Percentiles rank a stretch among this genome's conserved stretches.
These are phyloP conservation scores for Hanseniaspora pseudoguilliermondii DNA, from an alignment of 805 yeast species.

Conservation along the genomic window DNA sequence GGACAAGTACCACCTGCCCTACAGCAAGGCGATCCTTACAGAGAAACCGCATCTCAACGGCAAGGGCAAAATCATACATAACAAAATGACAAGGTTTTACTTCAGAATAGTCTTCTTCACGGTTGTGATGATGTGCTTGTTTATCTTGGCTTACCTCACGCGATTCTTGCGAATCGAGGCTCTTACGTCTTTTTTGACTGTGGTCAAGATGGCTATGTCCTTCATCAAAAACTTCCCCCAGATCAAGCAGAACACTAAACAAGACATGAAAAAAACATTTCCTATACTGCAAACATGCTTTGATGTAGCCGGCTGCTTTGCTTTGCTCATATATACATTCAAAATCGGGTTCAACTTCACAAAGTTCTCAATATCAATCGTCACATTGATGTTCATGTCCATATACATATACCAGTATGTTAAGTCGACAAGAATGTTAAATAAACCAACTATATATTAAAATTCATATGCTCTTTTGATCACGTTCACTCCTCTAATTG, in stretches of 20 bases:
- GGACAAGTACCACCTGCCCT: background rate
- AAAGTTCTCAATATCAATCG: constrained; percentile 30
- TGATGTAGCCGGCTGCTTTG: constrained; percentile 30
- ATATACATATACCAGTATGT: constrained; percentile 31
- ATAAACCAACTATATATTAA: constrained; percentile 4
- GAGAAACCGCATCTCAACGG: background rate
- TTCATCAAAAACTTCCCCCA: constrained; percentile 61
- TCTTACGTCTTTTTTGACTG: constrained; percentile 20
- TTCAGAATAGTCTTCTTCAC: constrained; percentile 17
- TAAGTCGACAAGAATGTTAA: background rate
- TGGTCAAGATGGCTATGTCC: constrained; percentile 36
- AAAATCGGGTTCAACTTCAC: constrained; percentile 18
- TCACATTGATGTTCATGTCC: constrained; percentile 29
- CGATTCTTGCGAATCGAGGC: constrained; percentile 17
- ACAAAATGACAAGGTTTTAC: constrained; percentile 22
- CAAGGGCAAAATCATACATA: background rate
- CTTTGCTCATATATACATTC: constrained; percentile 18
- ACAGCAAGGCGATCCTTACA: background rate
- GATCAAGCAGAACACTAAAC: constrained; percentile 60
- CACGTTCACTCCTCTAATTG: constrained; percentile 59
- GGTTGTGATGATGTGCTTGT: constrained; percentile 14
- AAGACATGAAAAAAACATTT: constrained; percentile 75
- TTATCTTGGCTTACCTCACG: constrained; percentile 17
- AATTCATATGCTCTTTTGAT: constrained; percentile 25
- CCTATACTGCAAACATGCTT: constrained; percentile 44